Base-by-base conservation (phyloP, 257 asterid genomes). In the Leptodermis oblonga region DNA sequence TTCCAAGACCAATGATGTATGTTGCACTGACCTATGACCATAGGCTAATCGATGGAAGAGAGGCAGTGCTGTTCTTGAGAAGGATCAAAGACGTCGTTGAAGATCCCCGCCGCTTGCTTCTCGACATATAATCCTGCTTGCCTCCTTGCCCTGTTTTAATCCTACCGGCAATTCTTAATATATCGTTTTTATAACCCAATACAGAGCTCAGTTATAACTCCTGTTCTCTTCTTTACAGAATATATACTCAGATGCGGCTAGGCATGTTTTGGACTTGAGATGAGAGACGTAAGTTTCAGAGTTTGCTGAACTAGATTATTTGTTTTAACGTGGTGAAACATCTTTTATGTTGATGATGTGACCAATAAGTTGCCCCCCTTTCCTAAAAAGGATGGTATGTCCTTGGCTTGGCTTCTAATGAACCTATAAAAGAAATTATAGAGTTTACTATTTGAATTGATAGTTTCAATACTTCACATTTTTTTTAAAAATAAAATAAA, bases 1-100 rank as follows among this genome's bases (percentile, higher is more conserved):
- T 88, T n/a, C 76, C 97, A 0, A 79, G 99, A 72, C 99, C 99
- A n/a, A 90, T 88, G 99, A 93, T 93, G 99, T 87, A 90, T 88
- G 83, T 87, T 65, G 99, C 99, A 17, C 75, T 90, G 82, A 88
- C 99, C n/a, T 90, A 93, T 15, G 97, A 93, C 78, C 99, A 93
- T 58, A 75, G 97, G 83, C 91, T 93, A 81, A 93, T 93, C 46
- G 99, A 93, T 46, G 97, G 99, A 65, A 90, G 97, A 88, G 99
- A 93, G 85, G 99, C 96, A 0, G 97, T 90, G 42, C 86, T 83
- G 84, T 93, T 90, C 73, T 72, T 93, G 88, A 82, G 96, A 78
- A 88, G 95, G 66, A 93, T 93, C 81, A 90, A 93, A 65, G 99
- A 93, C 55, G 95, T 93, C 71, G 99, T 93, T 51, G 99, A 93